Evolutionary conservation across 441 rosid genomes (phyloP), one percentile per base, ranked within the genome.

Genomic region (Brassica balearica): DNA sequence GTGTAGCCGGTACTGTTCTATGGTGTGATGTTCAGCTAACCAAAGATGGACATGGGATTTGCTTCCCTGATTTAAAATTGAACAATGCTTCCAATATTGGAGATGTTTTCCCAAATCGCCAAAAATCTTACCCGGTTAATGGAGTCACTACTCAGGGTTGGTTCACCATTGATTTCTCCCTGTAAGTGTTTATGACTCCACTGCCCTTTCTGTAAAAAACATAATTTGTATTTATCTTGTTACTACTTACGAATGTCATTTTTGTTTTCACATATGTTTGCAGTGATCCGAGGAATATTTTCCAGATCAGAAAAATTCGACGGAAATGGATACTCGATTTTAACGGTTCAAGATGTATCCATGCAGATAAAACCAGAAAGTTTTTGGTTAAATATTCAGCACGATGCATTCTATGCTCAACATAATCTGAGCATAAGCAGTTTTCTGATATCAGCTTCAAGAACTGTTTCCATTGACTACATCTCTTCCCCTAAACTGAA

Each of bases 11-110:
- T 80, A 80, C 77, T 27, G 70, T 85, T 36, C 72, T 76, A 0
- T 92, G 90, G 96, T 94, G 97, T 82, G 94, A 92, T 78, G 88
- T 92, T 65, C 96, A 92, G 76, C 82, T 93, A 68, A 90, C 94
- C 12, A 88, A 87, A 83, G 97, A 93, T 86, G 76, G 19, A 11
- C 9, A 1, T 11, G 65, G 65, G 2, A 82, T 94, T 79, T 94
- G 98, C 77, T 73, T 83, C 55, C 90, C 96, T 32, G 72, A 85
- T 77, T 27, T 94, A 74, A 80, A 5, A 69, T 74, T 94, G 25
- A 66, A 77, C 2, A 90, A 88, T 80, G 81, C 76, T 80, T 84
- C 95, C 10, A 20, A 2, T 68, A 79, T 89, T 51, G 0, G 55
- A 1, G 0, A 0, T 5, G 0, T 68, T 69, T 89, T 72, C 76